Conservation (phyloP, 2,329 filamentous ascomycete species). For the Ophiostoma angusticollis region DNA sequence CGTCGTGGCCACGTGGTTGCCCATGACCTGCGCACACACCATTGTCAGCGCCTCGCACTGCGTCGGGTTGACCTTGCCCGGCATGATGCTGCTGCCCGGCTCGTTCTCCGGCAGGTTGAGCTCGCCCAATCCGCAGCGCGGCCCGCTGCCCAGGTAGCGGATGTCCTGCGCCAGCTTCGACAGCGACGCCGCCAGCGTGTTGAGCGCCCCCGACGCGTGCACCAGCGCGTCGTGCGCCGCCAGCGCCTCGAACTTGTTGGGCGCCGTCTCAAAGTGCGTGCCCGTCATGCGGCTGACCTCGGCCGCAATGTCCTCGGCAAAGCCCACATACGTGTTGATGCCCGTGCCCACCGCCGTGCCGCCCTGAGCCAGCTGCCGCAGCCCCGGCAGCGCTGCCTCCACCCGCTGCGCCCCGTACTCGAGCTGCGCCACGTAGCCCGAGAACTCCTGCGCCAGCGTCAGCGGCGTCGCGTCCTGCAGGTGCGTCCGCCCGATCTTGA, state of each 20-base stretch:
- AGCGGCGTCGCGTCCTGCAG: slow-evolving; percentile 94
- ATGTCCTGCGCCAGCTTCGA: slow-evolving; percentile 99
- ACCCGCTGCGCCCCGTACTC: slow-evolving; percentile 83
- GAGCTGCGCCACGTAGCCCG: slow-evolving; percentile 89
- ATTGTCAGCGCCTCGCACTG: slow-evolving; percentile 97
- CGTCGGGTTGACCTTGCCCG: slow-evolving; percentile 97
- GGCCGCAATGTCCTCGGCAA: slow-evolving; percentile 81
- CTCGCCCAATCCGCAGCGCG: slow-evolving; percentile 90
- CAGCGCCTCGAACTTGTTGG: slow-evolving; percentile 97
- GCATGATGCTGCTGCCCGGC: slow-evolving; percentile 96
- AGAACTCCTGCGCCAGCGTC: slow-evolving; percentile 94
- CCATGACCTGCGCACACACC: slow-evolving; percentile 95
- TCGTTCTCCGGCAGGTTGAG: slow-evolving; percentile 93
- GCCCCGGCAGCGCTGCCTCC: slow-evolving; percentile 67
- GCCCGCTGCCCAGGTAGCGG: slow-evolving; percentile 89
- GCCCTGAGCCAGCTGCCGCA: slow-evolving; percentile 81
- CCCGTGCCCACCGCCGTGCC: slow-evolving; percentile 95
- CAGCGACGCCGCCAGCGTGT: slow-evolving; percentile 80
- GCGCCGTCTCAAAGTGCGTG: slow-evolving; percentile 85
- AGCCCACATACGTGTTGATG: slow-evolving; percentile 94
- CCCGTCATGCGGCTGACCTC: slow-evolving; percentile 90
- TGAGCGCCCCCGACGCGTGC: slow-evolving; percentile 84
- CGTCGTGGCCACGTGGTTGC: slow-evolving; percentile 86
- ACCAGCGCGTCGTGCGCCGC: slow-evolving; percentile 94
- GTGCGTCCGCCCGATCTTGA: slow-evolving; percentile 98